Conservation (phyloP, 2,329 filamentous ascomycete species). For the Exophiala aquamarina region DNA sequence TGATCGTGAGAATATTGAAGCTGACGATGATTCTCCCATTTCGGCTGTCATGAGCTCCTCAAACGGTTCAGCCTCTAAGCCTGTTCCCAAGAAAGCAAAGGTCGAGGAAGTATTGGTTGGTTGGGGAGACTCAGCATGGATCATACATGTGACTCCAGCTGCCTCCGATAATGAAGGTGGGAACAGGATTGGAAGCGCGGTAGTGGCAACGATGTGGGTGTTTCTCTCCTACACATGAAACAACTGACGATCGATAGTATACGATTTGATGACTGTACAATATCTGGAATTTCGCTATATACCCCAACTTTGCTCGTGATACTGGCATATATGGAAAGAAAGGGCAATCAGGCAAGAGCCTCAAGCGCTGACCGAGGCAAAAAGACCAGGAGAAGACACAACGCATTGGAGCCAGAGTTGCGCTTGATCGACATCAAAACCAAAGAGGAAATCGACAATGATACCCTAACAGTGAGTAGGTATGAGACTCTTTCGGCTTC, state of each 20-base stretch:
- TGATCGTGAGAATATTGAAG: slow-evolving; percentile 76
- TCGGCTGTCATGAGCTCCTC: slow-evolving; percentile 31
- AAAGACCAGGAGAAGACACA: slow-evolving; percentile 59
- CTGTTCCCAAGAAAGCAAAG: slow-evolving; percentile 38
- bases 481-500: slow-evolving; percentile 82
- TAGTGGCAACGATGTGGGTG: slow-evolving; percentile 88
- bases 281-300: slow-evolving; percentile 96
- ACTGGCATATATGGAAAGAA: slow-evolving; percentile 81
- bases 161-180: slow-evolving; percentile 67
- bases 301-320: slow-evolving; percentile 87
- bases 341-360: slow-evolving; percentile 65
- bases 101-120: slow-evolving; percentile 83
- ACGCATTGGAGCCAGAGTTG: slow-evolving; percentile 82
- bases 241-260: slow-evolving; percentile 57
- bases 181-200: slow-evolving; percentile 73
- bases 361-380: slow-evolving; percentile 42
- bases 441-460: slow-evolving; percentile 79
- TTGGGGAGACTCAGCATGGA: slow-evolving; percentile 96
- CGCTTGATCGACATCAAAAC: slow-evolving; percentile 86
- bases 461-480: slow-evolving; percentile 79
- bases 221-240: background rate
- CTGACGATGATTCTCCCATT: slow-evolving; percentile 56
- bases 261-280: slow-evolving; percentile 87
- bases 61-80: slow-evolving; percentile 40
- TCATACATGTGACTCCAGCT: slow-evolving; percentile 84